Base-by-base conservation (phyloP, 2,329 filamentous ascomycete species). In the Alternaria metachromatica region DNA sequence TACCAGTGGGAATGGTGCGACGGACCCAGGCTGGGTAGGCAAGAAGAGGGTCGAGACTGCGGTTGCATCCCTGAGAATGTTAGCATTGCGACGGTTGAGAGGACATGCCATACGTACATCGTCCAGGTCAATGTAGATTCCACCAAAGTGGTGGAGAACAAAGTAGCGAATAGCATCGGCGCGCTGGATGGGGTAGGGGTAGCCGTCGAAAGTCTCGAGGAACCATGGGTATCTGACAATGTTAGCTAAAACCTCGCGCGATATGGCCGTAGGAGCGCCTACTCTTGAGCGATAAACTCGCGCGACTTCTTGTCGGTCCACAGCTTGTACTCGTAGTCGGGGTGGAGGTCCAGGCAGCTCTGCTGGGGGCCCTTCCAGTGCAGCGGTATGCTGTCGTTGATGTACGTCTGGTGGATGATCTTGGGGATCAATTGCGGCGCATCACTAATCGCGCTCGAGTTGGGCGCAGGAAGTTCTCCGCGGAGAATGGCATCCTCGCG, bases 101-200 rank as follows among this genome's bases (percentile, higher is more conserved):
- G 7, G 10, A 13, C 5, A 21, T 3, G 15, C 2, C 10, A 28
- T 49, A 57, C 86, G 48, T 78, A 87, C 86, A 78, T 89, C 89
- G 78, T 96, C 92, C 51, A 95, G 82, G 74, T 96, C 92, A 70
- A 95, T 89, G 79, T 95, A 95, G 60, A 93, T 89, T 44, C 92
- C 92, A 59, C 92, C 92, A 76, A 88, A 94, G 79, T 92, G 88
- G 57, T 89, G 86, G 30, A 96, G 84, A 20, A 94, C 85, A 76
- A 95, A 94, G 81, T 95, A 95, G 55, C 92, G 87, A 72, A 95
- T 91, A 6, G 91, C 85, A 75, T 95, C 92, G 60, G 92, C 90
- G 64, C 91, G 87, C 80, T 94, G 90, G 67, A 95, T 93, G 12
- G 90, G 88, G 78, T 90, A 92, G 30, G 84, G 85, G 80, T 94